These are phyloP conservation scores for Mycocentrospora acerina DNA, from an alignment of 2,329 filamentous ascomycete species.

Conservation along the genomic window DNA sequence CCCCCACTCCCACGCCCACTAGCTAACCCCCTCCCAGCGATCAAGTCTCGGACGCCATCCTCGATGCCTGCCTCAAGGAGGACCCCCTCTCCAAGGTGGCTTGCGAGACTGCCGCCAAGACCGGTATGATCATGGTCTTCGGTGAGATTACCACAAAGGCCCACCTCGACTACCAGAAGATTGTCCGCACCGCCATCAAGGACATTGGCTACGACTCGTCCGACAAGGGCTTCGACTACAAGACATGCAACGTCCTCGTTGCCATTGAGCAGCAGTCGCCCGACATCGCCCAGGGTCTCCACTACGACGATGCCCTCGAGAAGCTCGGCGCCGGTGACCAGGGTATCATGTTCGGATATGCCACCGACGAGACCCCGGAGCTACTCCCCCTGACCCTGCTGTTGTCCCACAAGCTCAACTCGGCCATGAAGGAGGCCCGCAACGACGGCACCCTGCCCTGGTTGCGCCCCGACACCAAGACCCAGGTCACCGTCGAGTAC, in stretches of 20 bases:
- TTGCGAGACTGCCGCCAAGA: conserved; percentile 99
- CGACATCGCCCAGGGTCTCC: conserved; percentile 97
- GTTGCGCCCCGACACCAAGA: conserved; percentile 99
- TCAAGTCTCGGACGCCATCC: conserved; percentile 96
- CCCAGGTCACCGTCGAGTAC: conserved; percentile 98
- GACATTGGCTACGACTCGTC: conserved; percentile 98
- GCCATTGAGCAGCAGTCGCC: conserved; percentile 99
- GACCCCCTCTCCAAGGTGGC: conserved; percentile 98
- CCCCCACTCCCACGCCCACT: conserved; percentile 2
- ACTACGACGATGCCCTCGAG: conserved; percentile 97
- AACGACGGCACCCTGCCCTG: conserved; percentile 85
- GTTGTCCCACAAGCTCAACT: conserved; percentile 95
- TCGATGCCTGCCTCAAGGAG: conserved; percentile 93
- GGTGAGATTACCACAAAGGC: conserved; percentile 95
- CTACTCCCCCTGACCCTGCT: conserved; percentile 91
- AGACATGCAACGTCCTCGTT: conserved; percentile 97
- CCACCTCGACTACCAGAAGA: conserved; percentile 94
- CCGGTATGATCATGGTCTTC: conserved; percentile 90
- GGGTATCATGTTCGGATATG: conserved; percentile 99
- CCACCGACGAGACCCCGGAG: conserved; percentile 98
- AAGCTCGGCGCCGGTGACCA: conserved; percentile 98
- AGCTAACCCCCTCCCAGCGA: conserved; percentile 57
- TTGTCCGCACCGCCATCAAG: conserved; percentile 93
- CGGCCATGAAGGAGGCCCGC: conserved; percentile 87
- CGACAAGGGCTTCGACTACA: conserved; percentile 98